A percentile compares a stretch with the other conserved stretches of the same genome.
Evolutionary conservation across 108 stramenopile genomes (phyloP).

Genomic region (Stephanodiscus triporus): DNA sequence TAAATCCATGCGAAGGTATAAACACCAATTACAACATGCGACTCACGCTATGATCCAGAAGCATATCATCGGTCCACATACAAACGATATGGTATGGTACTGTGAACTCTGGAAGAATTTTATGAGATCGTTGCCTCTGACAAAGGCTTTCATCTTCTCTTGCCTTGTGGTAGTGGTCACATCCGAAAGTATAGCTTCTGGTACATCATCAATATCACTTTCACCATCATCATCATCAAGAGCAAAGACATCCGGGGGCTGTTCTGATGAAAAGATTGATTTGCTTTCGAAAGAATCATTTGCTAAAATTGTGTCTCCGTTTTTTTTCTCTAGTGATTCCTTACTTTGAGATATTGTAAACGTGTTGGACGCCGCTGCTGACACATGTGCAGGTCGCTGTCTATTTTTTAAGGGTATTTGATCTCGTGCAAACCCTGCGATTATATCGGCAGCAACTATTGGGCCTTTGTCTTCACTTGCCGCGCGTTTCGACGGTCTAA

Average conservation of each 20-base stretch:
- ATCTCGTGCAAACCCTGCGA: no score
- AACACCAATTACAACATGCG: neutral
- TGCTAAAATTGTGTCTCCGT: no score
- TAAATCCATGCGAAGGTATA: neutral
- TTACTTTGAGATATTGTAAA: no score
- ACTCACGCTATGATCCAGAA: slow-evolving; percentile 41
- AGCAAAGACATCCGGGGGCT: neutral
- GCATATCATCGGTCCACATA: slow-evolving; percentile 45
- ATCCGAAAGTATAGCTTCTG: slow-evolving; percentile 9
- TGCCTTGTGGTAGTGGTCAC: neutral
- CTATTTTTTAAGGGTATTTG: no score
- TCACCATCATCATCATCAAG: slow-evolving; percentile 41
- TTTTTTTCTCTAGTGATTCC: no score
- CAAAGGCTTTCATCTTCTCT: neutral
- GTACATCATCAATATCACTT: slow-evolving; percentile 51
- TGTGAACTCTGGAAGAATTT: slow-evolving; percentile 22
- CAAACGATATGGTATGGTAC: slow-evolving; percentile 33
- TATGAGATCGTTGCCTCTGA: slow-evolving; percentile 11
- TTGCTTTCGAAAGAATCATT: no score
- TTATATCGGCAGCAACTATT: no score
- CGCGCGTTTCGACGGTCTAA: no score
- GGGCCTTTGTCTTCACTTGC: no score
- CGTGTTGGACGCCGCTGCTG: no score
- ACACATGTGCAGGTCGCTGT: no score
- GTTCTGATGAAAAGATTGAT: no score